These are phyloP conservation scores for Apiospora kogelbergensis DNA, from an alignment of 2,329 filamentous ascomycete genomes.

Conservation along the genomic window DNA sequence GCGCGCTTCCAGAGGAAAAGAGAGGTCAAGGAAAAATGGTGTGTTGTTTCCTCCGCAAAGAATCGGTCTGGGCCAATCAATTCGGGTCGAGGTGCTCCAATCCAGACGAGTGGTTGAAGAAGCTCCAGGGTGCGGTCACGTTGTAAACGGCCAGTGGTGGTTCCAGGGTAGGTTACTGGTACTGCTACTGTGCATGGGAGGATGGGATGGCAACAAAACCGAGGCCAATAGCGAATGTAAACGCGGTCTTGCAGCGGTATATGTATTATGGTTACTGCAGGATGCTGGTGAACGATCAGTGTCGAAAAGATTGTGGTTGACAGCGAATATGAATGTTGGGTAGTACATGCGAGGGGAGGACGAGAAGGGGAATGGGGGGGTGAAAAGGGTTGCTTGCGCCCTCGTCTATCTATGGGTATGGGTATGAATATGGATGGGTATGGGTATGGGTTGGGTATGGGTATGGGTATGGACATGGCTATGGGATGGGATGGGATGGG, in stretches of 20 bases:
- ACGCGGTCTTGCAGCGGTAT: slow-evolving; percentile 3
- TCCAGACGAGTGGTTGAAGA: slow-evolving; percentile 1
- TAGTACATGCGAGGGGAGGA: slow-evolving; percentile 4
- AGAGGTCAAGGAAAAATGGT: neutral
- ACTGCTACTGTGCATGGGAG: neutral
- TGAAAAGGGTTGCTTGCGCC: neutral
- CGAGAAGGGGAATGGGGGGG: neutral
- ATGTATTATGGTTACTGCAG: slow-evolving; percentile 1
- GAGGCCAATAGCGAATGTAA: slow-evolving; percentile 3
- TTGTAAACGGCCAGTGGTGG: slow-evolving; percentile 4
- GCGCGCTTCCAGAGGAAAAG: neutral
- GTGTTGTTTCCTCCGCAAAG: slow-evolving; percentile 11
- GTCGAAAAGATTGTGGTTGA: slow-evolving; percentile 1
- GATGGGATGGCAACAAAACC: neutral
- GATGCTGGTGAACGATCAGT: slow-evolving; percentile 12
- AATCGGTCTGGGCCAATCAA: slow-evolving; percentile 10
- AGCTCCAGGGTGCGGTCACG: neutral
- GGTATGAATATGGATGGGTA: too few species aligned
- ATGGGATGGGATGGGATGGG: neutral
- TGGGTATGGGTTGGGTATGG: too few species aligned
- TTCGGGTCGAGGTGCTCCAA: slow-evolving; percentile 5
- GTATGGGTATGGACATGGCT: too few species aligned
- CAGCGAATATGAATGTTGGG: slow-evolving; percentile 1
- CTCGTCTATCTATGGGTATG: slow-evolving; percentile 2
- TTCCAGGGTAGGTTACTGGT: neutral